Percentiles rank a stretch among this genome's conserved stretches.
phyloP scores from a whole-genome alignment of 371 early-diverging fungal species.

The Mortierella sp. region DNA sequence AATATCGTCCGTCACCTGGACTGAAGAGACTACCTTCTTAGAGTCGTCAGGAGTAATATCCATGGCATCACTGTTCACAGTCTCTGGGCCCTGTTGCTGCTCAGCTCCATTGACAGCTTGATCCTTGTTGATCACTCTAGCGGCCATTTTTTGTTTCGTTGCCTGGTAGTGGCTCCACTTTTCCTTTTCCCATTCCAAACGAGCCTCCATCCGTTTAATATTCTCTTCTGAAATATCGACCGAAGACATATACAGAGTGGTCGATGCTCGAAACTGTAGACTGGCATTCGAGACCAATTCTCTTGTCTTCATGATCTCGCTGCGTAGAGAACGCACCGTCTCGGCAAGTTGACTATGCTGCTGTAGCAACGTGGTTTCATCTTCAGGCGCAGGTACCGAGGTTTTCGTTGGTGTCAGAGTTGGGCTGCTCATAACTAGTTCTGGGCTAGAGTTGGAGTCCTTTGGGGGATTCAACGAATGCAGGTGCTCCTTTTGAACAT shows the following conservation, averaged over 20 bases:
- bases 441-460: too few relatives aligned
- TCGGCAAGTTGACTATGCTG: not conserved
- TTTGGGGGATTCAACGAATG: not conserved
- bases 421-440: too few relatives aligned
- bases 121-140: too few relatives aligned
- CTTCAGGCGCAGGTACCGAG: too few relatives aligned
- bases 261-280: conserved; percentile 17
- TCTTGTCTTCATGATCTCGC: conserved; percentile 13
- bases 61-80: too few relatives aligned
- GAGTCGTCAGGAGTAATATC: too few relatives aligned
- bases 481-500: conserved; percentile 27
- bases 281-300: conserved; percentile 12
- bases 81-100: not conserved
- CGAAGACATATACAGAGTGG: conserved; percentile 17
- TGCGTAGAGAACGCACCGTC: conserved; percentile 1
- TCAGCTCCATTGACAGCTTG: not conserved
- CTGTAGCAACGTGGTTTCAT: too few relatives aligned
- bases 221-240: conserved; percentile 16
- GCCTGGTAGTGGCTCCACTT: conserved; percentile 40
- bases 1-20: not conserved
- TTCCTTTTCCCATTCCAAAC: conserved; percentile 44
- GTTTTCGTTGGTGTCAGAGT: too few relatives aligned
- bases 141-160: conserved; percentile 12
- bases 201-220: conserved; percentile 41
- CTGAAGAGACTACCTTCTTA: not conserved